Percentiles rank a stretch among this genome's conserved stretches.
Conservation (phyloP, 2,329 filamentous ascomycete species). For the Fusarium miscanthi region DNA sequence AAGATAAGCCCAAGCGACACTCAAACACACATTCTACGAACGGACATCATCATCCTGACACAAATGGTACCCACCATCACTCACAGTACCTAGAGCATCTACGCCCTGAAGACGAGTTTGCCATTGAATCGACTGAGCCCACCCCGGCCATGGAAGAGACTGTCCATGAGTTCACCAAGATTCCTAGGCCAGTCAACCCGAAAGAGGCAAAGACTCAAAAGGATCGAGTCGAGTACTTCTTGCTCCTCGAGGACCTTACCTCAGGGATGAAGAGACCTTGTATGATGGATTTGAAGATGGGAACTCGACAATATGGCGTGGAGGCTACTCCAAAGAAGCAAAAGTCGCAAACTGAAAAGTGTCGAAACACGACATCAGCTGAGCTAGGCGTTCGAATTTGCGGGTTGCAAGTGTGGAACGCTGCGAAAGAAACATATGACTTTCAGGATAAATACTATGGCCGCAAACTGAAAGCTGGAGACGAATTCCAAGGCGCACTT, state of each 20-base stretch:
- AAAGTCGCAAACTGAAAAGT: conserved; percentile 91
- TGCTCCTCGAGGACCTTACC: conserved; percentile 93
- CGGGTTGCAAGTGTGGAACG: conserved; percentile 96
- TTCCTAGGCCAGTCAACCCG: conserved; percentile 75
- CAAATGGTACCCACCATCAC: conserved; percentile 28
- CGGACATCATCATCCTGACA: conserved; percentile 4
- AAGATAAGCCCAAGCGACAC: conserved; percentile 30
- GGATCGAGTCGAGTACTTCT: conserved; percentile 87
- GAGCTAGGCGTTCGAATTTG: conserved; percentile 94
- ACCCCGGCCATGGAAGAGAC: conserved; percentile 49
- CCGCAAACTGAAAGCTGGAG: conserved; percentile 84
- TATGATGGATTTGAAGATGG: conserved; percentile 99
- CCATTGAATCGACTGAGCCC: conserved; percentile 51
- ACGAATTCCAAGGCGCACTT: conserved; percentile 88
- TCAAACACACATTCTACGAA: conserved; percentile 7
- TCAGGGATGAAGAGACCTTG: conserved; percentile 96
- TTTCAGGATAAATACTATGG: conserved; percentile 99
- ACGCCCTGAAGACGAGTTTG: conserved; percentile 50
- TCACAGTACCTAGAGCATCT: conserved; percentile 39
- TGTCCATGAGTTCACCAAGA: conserved; percentile 48
- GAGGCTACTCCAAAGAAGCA: conserved; percentile 94
- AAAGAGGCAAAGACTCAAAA: conserved; percentile 77
- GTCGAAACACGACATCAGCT: conserved; percentile 88
- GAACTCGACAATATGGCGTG: conserved; percentile 94
- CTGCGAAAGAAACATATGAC: conserved; percentile 82